Base-by-base conservation (phyloP, 164 flowering plant genomes). In the Aristolochia fimbriata region DNA sequence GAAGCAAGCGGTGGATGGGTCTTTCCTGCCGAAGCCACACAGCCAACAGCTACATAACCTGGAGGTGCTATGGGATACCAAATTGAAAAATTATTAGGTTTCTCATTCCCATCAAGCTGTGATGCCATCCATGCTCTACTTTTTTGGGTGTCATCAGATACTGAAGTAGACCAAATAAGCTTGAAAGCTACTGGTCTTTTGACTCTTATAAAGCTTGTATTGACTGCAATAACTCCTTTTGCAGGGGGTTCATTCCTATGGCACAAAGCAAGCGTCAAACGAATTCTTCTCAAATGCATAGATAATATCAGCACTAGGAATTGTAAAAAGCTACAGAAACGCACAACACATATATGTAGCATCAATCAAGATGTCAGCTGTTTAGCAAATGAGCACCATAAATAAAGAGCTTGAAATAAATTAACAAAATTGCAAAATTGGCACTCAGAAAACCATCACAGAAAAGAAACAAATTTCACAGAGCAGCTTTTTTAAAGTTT, bases 61-160 rank as follows among this genome's bases (percentile, higher is more conserved):
- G 78, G 74, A 21, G 99, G 99, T 37, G 99, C 93, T 62, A 77
- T 85, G 71, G 99, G 99, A 60, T 80, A 81, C 99, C 99, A 94
- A 62, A 94, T 74, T 33, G 96, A 91, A 67, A 88, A 91, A 67
- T 62, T 59, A 15, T 30, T 48, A 0, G 71, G 79, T 55, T 63
- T 74, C 21, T 65, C 70, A 33, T 41, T 13, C 13, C 16, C 46
- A 33, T 43, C 58, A 57, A 37, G 55, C 55, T 58, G 41, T 19
- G 55, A 56, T 31, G n/a, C 53, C 12, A 15, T 51, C 19, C 31
- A 41, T 14, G 50, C 57, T 61, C 16, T 6, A 48, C 48, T 62
- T 20, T 57, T 62, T 59, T 77, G 55, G 20, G 58, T 23, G 60
- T 55, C 66, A 51, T 71, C 68, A 21, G 73, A 63, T 51, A 63